A percentile compares a stretch with the other conserved stretches of the same genome.
phyloP scores from a whole-genome alignment of 2,329 filamentous ascomycete species.

The Stemphylium lycopersici region DNA sequence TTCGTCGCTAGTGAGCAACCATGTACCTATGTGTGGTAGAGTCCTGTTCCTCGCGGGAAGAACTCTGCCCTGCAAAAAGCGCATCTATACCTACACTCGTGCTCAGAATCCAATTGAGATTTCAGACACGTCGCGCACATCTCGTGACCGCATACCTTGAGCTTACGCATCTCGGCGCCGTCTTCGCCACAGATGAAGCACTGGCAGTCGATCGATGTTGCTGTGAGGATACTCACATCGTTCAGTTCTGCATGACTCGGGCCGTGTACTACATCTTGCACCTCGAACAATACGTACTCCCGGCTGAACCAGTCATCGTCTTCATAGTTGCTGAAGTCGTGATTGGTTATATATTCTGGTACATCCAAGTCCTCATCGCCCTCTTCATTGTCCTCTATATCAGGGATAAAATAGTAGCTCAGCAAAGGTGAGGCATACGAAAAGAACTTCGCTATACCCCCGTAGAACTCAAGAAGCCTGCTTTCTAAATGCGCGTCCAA shows the following conservation, averaged over 20 bases:
- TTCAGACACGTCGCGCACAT: slow-evolving; percentile 1
- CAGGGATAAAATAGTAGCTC: too few species aligned
- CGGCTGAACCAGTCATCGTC: background rate
- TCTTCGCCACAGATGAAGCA: slow-evolving; percentile 4
- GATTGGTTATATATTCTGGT: background rate
- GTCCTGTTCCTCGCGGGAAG: background rate
- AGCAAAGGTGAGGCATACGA: too few species aligned
- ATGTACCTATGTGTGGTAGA: too few species aligned
- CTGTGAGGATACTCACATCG: background rate
- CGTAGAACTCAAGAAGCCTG: too few species aligned
- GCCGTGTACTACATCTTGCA: slow-evolving; percentile 1
- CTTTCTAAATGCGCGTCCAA: too few species aligned
- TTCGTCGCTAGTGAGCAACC: too few species aligned
- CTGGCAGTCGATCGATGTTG: background rate
- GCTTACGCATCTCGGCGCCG: background rate
- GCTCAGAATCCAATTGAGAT: background rate
- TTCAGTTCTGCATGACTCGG: background rate
- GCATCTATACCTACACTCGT: slow-evolving; percentile 8
- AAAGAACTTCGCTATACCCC: too few species aligned
- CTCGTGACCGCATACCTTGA: slow-evolving; percentile 4
- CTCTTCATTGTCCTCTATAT: background rate
- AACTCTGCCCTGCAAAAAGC: slow-evolving; percentile 7
- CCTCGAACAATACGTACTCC: background rate
- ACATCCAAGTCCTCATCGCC: background rate
- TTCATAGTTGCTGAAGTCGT: background rate